Evolutionary conservation across 768 basidiomycete genomes (phyloP), one percentile per base, ranked within the genome.

Genomic region (Pulveroboletus sp.): DNA sequence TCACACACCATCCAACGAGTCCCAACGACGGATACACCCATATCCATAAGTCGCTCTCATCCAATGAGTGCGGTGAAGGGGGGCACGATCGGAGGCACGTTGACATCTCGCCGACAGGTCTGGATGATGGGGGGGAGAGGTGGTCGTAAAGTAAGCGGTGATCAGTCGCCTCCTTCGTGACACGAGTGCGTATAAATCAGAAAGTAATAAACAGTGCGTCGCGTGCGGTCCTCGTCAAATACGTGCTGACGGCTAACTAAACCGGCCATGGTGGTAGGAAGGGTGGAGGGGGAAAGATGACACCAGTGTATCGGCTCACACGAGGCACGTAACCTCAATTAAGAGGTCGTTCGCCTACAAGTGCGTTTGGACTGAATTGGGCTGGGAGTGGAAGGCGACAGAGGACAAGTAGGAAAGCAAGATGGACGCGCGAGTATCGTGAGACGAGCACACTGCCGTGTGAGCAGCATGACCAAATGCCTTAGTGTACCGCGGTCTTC

Each of bases 271-370:
- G 57, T 57, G 58, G 60, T 46, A 46, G 5, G 13, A 42, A 43
- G 55, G 63, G 56, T 49, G 43, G 43, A 48, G 44, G 65, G 67
- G 58, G 13, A 63, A 69, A 57, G 67, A 71, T 69, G 78, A 77
- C 50, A 63, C 84, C 84, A 65, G 74, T 84, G 87, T 86, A 64
- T 89, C 71, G 85, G 85, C 83, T 73, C 72, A 76, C 75, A 75
- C 81, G 82, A 84, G 78, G 77, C 77, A 82, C 83, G 81, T 74
- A 81, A 84, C 85, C 84, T 78, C 86, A 87, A 61, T 67, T 50
- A 88, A 87, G 85, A 79, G 85, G 83, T 86, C 84, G 83, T 84
- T 47, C 83, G 77, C 78, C 75, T 77, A 80, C 80, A 67, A 81
- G 79, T 76, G 67, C 61, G 63, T 61, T 69, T 73, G 82, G 78